phyloP scores from a whole-genome alignment of 2,329 filamentous ascomycete species.

The Westerdykella sp. region DNA sequence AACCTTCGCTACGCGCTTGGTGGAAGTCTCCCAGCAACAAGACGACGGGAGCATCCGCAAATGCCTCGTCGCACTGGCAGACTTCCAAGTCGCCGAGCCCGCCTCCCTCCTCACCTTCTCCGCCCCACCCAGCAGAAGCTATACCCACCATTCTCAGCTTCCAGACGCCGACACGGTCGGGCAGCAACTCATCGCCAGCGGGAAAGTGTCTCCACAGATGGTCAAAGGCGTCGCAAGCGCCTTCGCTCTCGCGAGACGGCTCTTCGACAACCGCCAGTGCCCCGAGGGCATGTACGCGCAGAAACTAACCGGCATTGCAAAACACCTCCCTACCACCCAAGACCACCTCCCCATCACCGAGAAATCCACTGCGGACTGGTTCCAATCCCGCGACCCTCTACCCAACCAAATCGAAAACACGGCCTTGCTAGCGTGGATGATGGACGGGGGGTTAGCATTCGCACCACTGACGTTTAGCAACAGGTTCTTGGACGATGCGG shows the following conservation, averaged over 20 bases:
- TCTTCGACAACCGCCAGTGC: slow-evolving; percentile 36
- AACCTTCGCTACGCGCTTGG: slow-evolving; percentile 45
- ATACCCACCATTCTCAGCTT: slow-evolving; percentile 19
- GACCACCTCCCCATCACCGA: slow-evolving; percentile 34
- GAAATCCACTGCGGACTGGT: slow-evolving; percentile 40
- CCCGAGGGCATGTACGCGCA: slow-evolving; percentile 41
- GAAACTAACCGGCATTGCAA: slow-evolving; percentile 40
- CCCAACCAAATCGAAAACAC: slow-evolving; percentile 28
- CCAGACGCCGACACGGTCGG: background rate
- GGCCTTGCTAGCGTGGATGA: slow-evolving; percentile 39
- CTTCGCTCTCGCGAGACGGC: slow-evolving; percentile 25
- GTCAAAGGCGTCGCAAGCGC: slow-evolving; percentile 14
- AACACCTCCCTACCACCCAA: slow-evolving; percentile 27
- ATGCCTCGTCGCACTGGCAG: slow-evolving; percentile 42
- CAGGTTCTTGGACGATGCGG: slow-evolving; percentile 41
- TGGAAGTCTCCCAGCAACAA: slow-evolving; percentile 41
- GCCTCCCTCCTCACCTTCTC: slow-evolving; percentile 36
- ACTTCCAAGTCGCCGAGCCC: slow-evolving; percentile 44
- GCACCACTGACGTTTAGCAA: slow-evolving; percentile 41
- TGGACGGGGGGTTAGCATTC: slow-evolving; percentile 44
- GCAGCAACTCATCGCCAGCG: slow-evolving; percentile 4
- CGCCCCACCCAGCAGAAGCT: slow-evolving; percentile 29
- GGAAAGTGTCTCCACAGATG: slow-evolving; percentile 12
- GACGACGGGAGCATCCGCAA: slow-evolving; percentile 33
- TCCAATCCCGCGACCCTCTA: slow-evolving; percentile 20